These are phyloP conservation scores for Apodospora peruviana DNA, from an alignment of 495 filamentous ascomycete species.

Conservation along the genomic window DNA sequence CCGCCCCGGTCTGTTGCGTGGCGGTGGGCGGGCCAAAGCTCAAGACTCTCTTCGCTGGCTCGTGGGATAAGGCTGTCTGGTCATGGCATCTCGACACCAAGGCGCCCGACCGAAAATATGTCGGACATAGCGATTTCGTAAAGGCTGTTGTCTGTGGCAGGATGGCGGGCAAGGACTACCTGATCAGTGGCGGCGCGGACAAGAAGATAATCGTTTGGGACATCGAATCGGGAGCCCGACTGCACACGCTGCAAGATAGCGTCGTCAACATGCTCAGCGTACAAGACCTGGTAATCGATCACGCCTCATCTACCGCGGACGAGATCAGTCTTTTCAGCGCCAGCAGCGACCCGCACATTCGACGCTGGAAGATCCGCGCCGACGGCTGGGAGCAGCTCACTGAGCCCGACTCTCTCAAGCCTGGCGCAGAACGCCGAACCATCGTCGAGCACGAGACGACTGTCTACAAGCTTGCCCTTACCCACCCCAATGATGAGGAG, in stretches of 20 bases:
- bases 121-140: conserved; percentile 87
- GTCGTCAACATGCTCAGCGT: conserved; percentile 67
- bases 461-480: conserved; percentile 71
- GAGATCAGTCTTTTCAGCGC: conserved; percentile 64
- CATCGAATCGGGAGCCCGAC: conserved; percentile 54
- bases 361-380: conserved; percentile 56
- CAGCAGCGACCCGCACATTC: conserved; percentile 79
- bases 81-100: conserved; percentile 64
- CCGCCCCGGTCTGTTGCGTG: conserved; percentile 72
- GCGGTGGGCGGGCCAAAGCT: conserved; percentile 55
- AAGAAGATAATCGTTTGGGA: conserved; percentile 83
- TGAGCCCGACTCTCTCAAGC: conserved; percentile 29
- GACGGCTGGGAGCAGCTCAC: conserved; percentile 41
- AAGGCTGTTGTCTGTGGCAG: conserved; percentile 60
- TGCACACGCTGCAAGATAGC: conserved; percentile 65
- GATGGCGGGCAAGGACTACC: conserved; percentile 53
- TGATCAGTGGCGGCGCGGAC: conserved; percentile 85
- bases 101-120: conserved; percentile 50
- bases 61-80: conserved; percentile 90
- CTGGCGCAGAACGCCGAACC: conserved; percentile 44
- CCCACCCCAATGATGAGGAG: conserved; percentile 26
- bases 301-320: conserved; percentile 39
- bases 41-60: conserved; percentile 69
- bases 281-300: conserved; percentile 70
- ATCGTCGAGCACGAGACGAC: conserved; percentile 84